phyloP scores from a whole-genome alignment of 2,329 filamentous ascomycete genomes.

The Colletotrichum liriopes region DNA sequence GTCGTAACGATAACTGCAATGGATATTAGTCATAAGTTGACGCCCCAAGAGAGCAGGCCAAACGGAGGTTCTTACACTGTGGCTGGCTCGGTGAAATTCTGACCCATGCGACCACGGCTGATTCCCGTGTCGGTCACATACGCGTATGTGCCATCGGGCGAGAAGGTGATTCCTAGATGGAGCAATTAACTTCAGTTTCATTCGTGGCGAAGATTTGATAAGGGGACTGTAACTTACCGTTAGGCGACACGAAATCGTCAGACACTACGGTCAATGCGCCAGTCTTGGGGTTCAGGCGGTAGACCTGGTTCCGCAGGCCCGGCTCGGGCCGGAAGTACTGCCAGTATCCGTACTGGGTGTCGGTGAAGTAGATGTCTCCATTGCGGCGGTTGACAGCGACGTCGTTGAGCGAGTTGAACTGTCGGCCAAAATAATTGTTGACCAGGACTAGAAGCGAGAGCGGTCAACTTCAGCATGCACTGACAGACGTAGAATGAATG shows the following conservation, averaged over 20 bases:
- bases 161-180: slow-evolving; percentile 68
- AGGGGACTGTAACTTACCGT: slow-evolving; percentile 52
- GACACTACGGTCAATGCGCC: slow-evolving; percentile 69
- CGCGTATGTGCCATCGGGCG: slow-evolving; percentile 64
- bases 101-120: slow-evolving; percentile 60
- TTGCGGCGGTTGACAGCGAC: slow-evolving; percentile 67
- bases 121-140: slow-evolving; percentile 73
- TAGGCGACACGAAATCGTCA: slow-evolving; percentile 70
- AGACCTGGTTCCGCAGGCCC: slow-evolving; percentile 71
- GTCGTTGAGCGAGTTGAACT: slow-evolving; percentile 75
- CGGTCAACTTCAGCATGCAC: background rate
- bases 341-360: slow-evolving; percentile 72
- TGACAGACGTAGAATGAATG: background rate
- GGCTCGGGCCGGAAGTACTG: slow-evolving; percentile 71
- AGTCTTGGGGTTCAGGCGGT: slow-evolving; percentile 66
- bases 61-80: slow-evolving; percentile 59
- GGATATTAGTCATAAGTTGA: slow-evolving; percentile 4
- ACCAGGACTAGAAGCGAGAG: slow-evolving; percentile 59
- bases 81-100: slow-evolving; percentile 58
- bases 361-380: slow-evolving; percentile 76
- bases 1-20: slow-evolving; percentile 61
- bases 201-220: no score
- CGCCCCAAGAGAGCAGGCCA: slow-evolving; percentile 27
- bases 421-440: slow-evolving; percentile 72
- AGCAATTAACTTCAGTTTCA: background rate